phyloP scores from a whole-genome alignment of 1,284 basidiomycete species.

The Papiliotrema terrestris region DNA sequence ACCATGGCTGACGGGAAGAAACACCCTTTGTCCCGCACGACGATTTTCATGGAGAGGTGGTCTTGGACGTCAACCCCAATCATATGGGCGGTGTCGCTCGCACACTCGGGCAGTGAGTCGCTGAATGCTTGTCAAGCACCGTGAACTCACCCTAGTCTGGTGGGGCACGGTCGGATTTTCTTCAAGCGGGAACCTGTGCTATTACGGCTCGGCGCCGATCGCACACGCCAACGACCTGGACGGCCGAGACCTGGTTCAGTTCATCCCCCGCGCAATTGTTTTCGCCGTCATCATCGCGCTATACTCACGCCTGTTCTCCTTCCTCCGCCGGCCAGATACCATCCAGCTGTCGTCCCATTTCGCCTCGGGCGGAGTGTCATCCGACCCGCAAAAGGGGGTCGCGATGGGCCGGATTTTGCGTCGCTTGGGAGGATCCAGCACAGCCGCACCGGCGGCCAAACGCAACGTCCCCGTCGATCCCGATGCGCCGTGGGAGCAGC shows the following conservation, averaged over 20 bases:
- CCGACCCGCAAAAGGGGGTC: neutral
- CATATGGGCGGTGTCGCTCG: constrained; percentile 30
- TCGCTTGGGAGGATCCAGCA: neutral
- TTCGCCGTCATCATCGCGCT: constrained; percentile 36
- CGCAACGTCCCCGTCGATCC: constrained; percentile 11
- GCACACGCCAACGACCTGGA: constrained; percentile 13
- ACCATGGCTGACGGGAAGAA: constrained; percentile 18
- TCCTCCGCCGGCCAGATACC: constrained; percentile 44
- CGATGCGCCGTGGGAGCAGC: constrained; percentile 35
- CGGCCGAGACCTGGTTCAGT: constrained; percentile 37
- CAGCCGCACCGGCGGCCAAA: neutral
- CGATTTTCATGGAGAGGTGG: constrained; percentile 31
- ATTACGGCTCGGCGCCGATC: constrained; percentile 23
- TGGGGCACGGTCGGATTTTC: constrained; percentile 26
- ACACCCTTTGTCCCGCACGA: constrained; percentile 37
- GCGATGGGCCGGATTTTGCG: neutral
- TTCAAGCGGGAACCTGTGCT: constrained; percentile 33
- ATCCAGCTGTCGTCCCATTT: constrained; percentile 36
- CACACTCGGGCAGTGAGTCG: constrained; percentile 35
- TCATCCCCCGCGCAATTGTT: constrained; percentile 42
- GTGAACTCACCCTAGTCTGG: constrained; percentile 31
- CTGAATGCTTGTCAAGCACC: too few relatives aligned
- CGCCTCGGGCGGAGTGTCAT: constrained; percentile 9
- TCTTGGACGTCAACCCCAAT: constrained; percentile 22
- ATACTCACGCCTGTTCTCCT: constrained; percentile 38